phyloP scores from a whole-genome alignment of 495 filamentous ascomycete species.

The Thermothielavioides terrestris region DNA sequence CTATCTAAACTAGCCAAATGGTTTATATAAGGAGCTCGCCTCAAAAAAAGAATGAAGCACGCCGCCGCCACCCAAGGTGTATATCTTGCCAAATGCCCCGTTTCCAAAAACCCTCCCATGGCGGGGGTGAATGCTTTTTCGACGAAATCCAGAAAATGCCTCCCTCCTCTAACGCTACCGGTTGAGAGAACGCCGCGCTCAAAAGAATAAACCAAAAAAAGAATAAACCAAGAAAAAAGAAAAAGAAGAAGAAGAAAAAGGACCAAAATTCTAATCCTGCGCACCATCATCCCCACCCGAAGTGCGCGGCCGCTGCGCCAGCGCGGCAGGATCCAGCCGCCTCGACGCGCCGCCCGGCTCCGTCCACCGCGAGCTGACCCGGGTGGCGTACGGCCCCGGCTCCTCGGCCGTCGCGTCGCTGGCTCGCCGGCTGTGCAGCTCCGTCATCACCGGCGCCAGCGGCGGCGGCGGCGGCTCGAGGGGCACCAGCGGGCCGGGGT shows the following conservation, averaged over 20 bases:
- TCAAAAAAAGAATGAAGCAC: too few relatives aligned
- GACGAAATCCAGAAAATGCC: too few relatives aligned
- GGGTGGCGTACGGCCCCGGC: constrained; percentile 7
- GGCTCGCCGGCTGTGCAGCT: constrained; percentile 6
- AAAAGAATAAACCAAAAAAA: too few relatives aligned
- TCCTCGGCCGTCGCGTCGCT: constrained; percentile 5
- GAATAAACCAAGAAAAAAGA: too few relatives aligned
- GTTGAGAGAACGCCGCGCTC: background rate
- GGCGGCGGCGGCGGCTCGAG: constrained; percentile 19
- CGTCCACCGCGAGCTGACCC: constrained; percentile 9
- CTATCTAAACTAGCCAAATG: too few relatives aligned
- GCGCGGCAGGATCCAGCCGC: background rate
- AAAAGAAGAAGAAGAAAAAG: constrained; percentile 4
- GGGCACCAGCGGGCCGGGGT: constrained; percentile 29
- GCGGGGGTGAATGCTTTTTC: too few relatives aligned
- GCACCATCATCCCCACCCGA: background rate
- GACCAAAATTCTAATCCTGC: background rate
- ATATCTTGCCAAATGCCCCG: too few relatives aligned
- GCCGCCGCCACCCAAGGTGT: too few relatives aligned
- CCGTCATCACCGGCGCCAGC: background rate
- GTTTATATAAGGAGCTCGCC: too few relatives aligned
- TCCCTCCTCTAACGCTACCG: too few relatives aligned
- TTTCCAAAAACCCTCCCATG: too few relatives aligned
- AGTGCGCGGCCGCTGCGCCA: background rate
- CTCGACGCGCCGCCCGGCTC: constrained; percentile 5